Percentiles rank a stretch among this genome's conserved stretches.
These are phyloP conservation scores for Omphalea diandra DNA, from an alignment of 441 rosid genomes.

Conservation along the genomic window DNA sequence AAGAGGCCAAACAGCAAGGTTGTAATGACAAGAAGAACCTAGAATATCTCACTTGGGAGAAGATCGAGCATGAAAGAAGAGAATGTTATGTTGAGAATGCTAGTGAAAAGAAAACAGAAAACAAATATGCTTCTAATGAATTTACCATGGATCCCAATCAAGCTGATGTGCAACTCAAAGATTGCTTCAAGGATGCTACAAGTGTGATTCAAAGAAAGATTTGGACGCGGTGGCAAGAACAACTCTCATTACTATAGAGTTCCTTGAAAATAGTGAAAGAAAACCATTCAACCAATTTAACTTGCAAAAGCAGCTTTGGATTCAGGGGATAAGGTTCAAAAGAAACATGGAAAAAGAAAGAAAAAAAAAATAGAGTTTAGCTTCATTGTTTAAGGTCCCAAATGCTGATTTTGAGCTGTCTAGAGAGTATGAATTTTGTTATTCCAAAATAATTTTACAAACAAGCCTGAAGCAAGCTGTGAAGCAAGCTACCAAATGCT, in stretches of 20 bases:
- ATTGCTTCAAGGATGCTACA: neutral
- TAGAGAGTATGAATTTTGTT: neutral
- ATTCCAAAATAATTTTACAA: too few species aligned
- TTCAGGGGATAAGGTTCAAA: neutral
- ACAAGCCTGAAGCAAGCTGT: too few species aligned
- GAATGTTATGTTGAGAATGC: too few species aligned
- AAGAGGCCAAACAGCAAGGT: neutral
- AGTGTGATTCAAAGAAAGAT: neutral
- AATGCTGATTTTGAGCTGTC: neutral
- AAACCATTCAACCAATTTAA: neutral
- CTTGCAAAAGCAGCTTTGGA: neutral
- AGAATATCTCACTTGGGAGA: neutral
- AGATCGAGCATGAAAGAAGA: too few species aligned
- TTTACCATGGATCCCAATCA: neutral
- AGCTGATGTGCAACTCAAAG: neutral
- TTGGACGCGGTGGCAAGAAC: too few species aligned
- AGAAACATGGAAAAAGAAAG: neutral
- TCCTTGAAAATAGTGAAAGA: neutral
- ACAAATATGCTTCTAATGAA: neutral
- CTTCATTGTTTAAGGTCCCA: neutral
- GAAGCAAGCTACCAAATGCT: too few species aligned
- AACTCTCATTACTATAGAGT: too few species aligned
- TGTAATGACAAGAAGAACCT: neutral
- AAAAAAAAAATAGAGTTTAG: neutral
- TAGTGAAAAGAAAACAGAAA: too few species aligned